These are phyloP conservation scores for Jackrogersella multiformis DNA, from an alignment of 495 filamentous ascomycete species.

Conservation along the genomic window DNA sequence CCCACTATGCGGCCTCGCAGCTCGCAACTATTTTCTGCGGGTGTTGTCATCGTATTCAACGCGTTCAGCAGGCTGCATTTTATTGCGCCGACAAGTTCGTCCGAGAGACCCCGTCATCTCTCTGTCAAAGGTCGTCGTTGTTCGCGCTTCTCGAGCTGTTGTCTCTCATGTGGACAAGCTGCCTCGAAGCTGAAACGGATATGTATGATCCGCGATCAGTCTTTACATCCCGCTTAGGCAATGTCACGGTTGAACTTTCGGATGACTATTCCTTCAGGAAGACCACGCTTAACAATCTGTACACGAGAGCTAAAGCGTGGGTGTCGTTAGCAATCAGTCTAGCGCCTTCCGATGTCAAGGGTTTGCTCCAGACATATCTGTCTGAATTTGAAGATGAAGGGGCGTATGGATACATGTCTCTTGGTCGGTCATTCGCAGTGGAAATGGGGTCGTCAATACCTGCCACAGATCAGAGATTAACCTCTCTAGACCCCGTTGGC, in stretches of 20 bases:
- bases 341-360: constrained; percentile 94
- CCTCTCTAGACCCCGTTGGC: constrained; percentile 76
- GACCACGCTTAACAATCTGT: constrained; percentile 78
- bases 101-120: constrained; percentile 80
- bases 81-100: constrained; percentile 86
- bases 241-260: constrained; percentile 85
- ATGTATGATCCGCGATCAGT: constrained; percentile 86
- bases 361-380: constrained; percentile 91
- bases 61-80: constrained; percentile 85
- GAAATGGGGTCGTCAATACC: constrained; percentile 92
- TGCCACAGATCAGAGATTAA: constrained; percentile 83
- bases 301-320: constrained; percentile 81
- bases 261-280: constrained; percentile 85
- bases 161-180: constrained; percentile 92
- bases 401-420: constrained; percentile 84
- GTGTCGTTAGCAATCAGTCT: constrained; percentile 80
- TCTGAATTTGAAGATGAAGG: constrained; percentile 92
- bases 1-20: constrained; percentile 86
- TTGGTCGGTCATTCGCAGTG: constrained; percentile 93
- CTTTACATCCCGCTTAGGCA: constrained; percentile 76
- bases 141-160: constrained; percentile 92
- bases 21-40: constrained; percentile 82
- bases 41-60: constrained; percentile 90
- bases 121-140: constrained; percentile 88
- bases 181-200: constrained; percentile 91